These are phyloP conservation scores for Picochlorum sp. DNA, from an alignment of 139 green algal species.

Conservation along the genomic window DNA sequence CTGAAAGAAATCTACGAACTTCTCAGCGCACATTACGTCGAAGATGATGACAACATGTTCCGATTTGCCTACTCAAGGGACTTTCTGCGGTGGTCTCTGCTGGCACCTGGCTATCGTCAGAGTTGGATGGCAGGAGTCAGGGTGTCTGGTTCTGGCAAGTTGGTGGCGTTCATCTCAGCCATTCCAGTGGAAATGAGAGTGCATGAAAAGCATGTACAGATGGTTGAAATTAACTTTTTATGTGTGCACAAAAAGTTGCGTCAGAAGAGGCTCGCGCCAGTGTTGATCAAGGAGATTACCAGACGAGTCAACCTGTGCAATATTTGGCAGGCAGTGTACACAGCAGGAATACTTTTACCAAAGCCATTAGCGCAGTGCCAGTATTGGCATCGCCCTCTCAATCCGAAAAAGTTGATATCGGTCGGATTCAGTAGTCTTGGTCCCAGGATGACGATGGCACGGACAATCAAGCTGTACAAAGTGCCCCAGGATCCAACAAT, in stretches of 20 bases:
- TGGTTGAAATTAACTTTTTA: conserved; percentile 99
- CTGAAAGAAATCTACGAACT: conserved; percentile 77
- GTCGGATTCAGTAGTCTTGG: conserved; percentile 72
- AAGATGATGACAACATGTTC: conserved; percentile 99
- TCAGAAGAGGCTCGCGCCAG: conserved; percentile 86
- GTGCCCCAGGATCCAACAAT: conserved; percentile 67
- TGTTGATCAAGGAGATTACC: conserved; percentile 98
- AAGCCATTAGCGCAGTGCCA: conserved; percentile 77
- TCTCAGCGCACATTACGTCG: conserved; percentile 91
- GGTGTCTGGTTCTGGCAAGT: conserved; percentile 28
- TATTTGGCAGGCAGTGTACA: conserved; percentile 96
- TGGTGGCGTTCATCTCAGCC: conserved; percentile 92
- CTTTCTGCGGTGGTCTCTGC: conserved; percentile 88
- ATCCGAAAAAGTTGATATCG: conserved; percentile 94
- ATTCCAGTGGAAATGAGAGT: conserved; percentile 53
- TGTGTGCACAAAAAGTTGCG: conserved; percentile 99
- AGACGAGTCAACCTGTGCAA: conserved; percentile 73
- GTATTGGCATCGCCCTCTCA: conserved; percentile 95
- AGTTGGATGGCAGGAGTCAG: conserved; percentile 81
- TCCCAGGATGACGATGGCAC: conserved; percentile 84
- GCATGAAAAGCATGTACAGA: conserved; percentile 26
- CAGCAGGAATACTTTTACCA: conserved; percentile 89
- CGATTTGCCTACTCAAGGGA: conserved; percentile 76
- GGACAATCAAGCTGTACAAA: conserved; percentile 92
- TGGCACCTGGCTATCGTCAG: conserved; percentile 64